Evolutionary conservation across 768 basidiomycete species (phyloP).

Genomic region (Lentinula raphanica): DNA sequence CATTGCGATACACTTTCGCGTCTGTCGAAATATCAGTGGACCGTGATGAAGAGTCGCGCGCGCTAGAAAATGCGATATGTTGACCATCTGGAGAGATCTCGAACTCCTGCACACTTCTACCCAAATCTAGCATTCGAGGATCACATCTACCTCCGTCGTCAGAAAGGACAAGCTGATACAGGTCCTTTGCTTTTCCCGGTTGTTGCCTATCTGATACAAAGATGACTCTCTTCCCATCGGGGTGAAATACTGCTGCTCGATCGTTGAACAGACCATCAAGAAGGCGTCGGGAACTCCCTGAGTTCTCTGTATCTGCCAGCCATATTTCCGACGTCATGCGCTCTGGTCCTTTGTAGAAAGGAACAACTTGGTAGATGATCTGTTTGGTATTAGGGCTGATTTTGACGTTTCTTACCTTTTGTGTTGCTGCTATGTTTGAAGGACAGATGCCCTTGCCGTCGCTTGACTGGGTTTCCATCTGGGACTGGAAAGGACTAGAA

Average conservation of each 20-base stretch:
- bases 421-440: conserved; percentile 21
- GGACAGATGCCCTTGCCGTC: conserved; percentile 9
- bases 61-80: conserved; percentile 23
- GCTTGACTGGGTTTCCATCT: background rate
- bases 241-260: conserved; percentile 26
- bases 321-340: conserved; percentile 23
- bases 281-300: conserved; percentile 22
- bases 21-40: conserved; percentile 18
- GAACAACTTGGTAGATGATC: conserved; percentile 27
- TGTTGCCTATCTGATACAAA: conserved; percentile 27
- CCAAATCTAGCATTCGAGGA: conserved; percentile 6
- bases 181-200: conserved; percentile 20
- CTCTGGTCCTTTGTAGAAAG: conserved; percentile 22
- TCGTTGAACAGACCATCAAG: conserved; percentile 24
- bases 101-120: conserved; percentile 23
- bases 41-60: conserved; percentile 14
- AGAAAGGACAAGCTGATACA: conserved; percentile 16
- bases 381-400: conserved; percentile 26
- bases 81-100: conserved; percentile 27
- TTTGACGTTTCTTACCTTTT: conserved; percentile 29
- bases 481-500: background rate
- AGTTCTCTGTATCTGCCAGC: conserved; percentile 23
- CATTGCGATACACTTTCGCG: conserved; percentile 19
- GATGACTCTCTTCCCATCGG: conserved; percentile 22
- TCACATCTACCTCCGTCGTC: background rate